A percentile compares a stretch with the other conserved stretches of the same genome.
These are phyloP conservation scores for Fusarium sp. DNA, from an alignment of 2,329 filamentous ascomycete genomes.

Conservation along the genomic window DNA sequence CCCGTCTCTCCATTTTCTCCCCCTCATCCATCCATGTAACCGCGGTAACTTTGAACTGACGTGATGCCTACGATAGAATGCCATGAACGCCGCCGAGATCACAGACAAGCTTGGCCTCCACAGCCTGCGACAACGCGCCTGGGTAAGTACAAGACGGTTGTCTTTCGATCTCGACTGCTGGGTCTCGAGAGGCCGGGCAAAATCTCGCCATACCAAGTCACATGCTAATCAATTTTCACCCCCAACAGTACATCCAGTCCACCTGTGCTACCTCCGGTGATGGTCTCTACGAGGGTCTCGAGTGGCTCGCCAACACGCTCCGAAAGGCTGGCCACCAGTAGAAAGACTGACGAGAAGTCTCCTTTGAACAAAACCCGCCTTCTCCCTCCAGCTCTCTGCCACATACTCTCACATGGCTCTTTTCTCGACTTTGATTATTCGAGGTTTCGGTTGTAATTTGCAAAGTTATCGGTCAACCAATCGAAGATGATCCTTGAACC, in stretches of 20 bases:
- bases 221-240: constrained; percentile 40
- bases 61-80: constrained; percentile 73
- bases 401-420: constrained; percentile 56
- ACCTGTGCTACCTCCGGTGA: constrained; percentile 99
- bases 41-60: constrained; percentile 32
- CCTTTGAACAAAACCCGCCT: constrained; percentile 47
- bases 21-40: constrained; percentile 3
- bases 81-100: constrained; percentile 99
- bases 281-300: constrained; percentile 99
- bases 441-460: constrained; percentile 69
- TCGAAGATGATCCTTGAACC: constrained; percentile 63
- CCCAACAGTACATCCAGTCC: constrained; percentile 92
- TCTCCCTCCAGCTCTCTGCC: constrained; percentile 53
- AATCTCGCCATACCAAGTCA: constrained; percentile 1
- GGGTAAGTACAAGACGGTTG: constrained; percentile 76
- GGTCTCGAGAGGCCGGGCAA: not conserved
- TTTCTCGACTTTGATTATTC: constrained; percentile 49
- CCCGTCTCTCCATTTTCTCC: constrained; percentile 13
- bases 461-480: constrained; percentile 66
- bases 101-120: constrained; percentile 99
- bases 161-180: not conserved
- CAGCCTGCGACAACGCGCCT: constrained; percentile 97
- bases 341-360: constrained; percentile 53
- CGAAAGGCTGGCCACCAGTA: constrained; percentile 78
- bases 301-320: constrained; percentile 88